Percentiles rank a stretch among this genome's conserved stretches.
Evolutionary conservation across 345 rosid species (phyloP).

Genomic region (Brassica incana): DNA sequence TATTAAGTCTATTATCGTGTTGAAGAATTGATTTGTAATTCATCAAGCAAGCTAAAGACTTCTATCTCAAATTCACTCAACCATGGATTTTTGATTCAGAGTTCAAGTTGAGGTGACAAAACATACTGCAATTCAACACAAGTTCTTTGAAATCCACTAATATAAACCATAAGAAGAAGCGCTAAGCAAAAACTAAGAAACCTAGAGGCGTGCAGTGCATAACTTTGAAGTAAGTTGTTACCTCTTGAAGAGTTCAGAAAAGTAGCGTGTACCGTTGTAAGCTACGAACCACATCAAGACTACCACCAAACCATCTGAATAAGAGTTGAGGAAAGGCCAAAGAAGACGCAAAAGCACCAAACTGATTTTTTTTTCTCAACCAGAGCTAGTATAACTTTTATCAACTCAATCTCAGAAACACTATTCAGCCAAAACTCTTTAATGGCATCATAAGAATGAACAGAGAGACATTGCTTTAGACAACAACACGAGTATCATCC

Average conservation of each 20-base stretch:
- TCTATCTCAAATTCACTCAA: not conserved
- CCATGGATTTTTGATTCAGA: not conserved
- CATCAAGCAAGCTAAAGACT: not conserved
- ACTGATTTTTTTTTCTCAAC: not conserved
- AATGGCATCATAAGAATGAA: not conserved
- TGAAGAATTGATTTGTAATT: no score
- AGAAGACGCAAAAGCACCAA: conserved; percentile 1
- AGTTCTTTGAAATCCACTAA: not conserved
- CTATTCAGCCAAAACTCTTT: not conserved
- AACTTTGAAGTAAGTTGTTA: conserved; percentile 19
- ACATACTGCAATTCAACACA: conserved; percentile 6
- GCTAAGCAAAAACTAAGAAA: not conserved
- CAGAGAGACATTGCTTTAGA: not conserved
- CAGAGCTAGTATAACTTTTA: not conserved
- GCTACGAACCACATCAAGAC: conserved; percentile 83
- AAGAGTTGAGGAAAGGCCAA: conserved; percentile 48
- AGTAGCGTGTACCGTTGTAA: conserved; percentile 68
- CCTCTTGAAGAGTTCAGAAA: conserved; percentile 66
- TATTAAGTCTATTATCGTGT: not conserved
- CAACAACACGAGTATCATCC: not conserved
- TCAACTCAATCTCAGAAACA: not conserved
- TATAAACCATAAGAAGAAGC: not conserved
- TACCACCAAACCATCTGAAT: conserved; percentile 70
- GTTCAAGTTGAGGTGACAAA: conserved; percentile 6
- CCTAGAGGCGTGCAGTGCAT: not conserved